Conservation (phyloP, 257 asterid genomes). For the Nicotiana noctiflora region DNA sequence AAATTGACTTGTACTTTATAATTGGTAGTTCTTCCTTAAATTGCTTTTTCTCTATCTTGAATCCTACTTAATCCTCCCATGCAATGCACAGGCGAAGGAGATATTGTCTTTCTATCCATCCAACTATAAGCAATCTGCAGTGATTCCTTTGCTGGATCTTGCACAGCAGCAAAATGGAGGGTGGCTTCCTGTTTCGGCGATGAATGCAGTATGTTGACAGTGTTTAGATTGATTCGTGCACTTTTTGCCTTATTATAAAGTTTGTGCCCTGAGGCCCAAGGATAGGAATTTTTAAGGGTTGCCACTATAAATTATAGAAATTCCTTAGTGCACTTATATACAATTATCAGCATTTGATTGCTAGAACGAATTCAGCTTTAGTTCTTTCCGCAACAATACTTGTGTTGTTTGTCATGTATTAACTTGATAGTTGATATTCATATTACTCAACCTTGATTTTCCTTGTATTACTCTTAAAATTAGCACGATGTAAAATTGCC, state of each 20-base stretch:
- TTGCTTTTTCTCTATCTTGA: neutral
- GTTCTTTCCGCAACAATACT: neutral
- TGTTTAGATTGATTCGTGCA: neutral
- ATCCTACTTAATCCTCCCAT: neutral
- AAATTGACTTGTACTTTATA: neutral
- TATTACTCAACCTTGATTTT: neutral
- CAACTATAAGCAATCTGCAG: constrained; percentile 94
- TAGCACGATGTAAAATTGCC: neutral
- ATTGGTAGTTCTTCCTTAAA: neutral
- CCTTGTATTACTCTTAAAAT: neutral
- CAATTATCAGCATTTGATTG: neutral
- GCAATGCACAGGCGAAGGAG: constrained; percentile 61
- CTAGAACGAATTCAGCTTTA: neutral
- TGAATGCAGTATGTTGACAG: constrained; percentile 70
- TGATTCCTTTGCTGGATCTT: constrained; percentile 91
- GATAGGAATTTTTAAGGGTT: neutral
- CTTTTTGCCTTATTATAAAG: constrained; percentile 7
- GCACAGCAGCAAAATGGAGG: constrained; percentile 99
- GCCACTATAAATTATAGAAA: neutral
- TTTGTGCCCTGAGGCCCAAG: neutral
- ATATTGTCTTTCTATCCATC: constrained; percentile 86
- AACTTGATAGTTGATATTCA: neutral
- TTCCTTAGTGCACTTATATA: neutral
- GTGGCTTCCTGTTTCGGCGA: constrained; percentile 98
- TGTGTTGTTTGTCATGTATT: neutral